Evolutionary conservation across 2,329 filamentous ascomycete species (phyloP).

Genomic region (Huntiella omanensis): DNA sequence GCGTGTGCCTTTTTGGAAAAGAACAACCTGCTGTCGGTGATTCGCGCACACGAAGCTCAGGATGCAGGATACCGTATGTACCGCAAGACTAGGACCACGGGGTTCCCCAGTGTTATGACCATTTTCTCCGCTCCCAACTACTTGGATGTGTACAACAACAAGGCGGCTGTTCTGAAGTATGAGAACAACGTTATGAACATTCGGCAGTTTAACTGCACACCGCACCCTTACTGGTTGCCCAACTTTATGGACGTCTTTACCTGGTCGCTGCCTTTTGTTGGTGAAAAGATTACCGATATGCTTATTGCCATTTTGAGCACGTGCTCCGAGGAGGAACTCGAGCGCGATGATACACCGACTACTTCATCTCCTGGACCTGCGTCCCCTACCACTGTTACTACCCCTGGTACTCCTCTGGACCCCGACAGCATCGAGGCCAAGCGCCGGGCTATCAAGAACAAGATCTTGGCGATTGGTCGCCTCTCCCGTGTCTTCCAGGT

Average conservation of each 20-base stretch:
- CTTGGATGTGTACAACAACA: constrained; percentile 99
- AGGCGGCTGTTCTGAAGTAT: constrained; percentile 95
- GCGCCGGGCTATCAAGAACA: constrained; percentile 96
- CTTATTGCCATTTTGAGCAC: constrained; percentile 95
- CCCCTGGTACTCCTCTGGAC: constrained; percentile 32
- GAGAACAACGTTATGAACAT: constrained; percentile 99
- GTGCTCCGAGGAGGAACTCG: constrained; percentile 95
- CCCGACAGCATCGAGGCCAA: constrained; percentile 85
- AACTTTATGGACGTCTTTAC: constrained; percentile 99
- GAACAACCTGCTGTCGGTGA: constrained; percentile 94
- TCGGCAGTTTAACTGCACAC: constrained; percentile 97
- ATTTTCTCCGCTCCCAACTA: constrained; percentile 99
- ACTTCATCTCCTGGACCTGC: constrained; percentile 40
- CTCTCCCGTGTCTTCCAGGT: constrained; percentile 97
- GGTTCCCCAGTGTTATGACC: constrained; percentile 98
- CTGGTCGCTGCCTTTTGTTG: constrained; percentile 97
- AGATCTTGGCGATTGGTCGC: constrained; percentile 92
- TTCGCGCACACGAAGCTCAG: constrained; percentile 94
- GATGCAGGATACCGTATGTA: constrained; percentile 99
- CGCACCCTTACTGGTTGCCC: constrained; percentile 96
- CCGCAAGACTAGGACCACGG: constrained; percentile 90
- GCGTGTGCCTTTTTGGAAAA: constrained; percentile 96
- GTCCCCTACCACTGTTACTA: constrained; percentile 35
- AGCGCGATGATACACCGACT: constrained; percentile 56
- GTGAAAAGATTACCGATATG: constrained; percentile 99